These are phyloP conservation scores for Plasmopara halstedii DNA, from an alignment of 352 stramenopile species.

Conservation along the genomic window DNA sequence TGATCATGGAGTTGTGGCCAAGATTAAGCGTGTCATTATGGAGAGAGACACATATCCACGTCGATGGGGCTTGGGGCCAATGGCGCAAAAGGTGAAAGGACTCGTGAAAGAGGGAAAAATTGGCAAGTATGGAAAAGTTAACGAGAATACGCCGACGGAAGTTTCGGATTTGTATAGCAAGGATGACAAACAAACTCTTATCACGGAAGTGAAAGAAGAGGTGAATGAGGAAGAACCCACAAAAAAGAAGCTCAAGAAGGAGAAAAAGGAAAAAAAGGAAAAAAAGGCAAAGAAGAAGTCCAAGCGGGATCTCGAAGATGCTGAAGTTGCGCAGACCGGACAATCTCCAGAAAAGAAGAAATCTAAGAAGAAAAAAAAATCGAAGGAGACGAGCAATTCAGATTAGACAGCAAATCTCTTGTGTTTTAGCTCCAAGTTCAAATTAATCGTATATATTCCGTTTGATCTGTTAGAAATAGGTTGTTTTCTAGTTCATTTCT, in stretches of 20 bases:
- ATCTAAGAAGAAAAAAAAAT: slow-evolving; percentile 85
- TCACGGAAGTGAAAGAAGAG: slow-evolving; percentile 51
- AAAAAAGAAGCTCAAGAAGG: slow-evolving; percentile 56
- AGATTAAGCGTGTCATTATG: slow-evolving; percentile 99
- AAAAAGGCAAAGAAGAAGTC: slow-evolving; percentile 79
- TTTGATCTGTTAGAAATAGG: no score
- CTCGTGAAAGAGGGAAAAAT: slow-evolving; percentile 94
- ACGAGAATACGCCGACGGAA: slow-evolving; percentile 74
- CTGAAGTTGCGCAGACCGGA: slow-evolving; percentile 32
- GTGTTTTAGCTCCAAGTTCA: no score
- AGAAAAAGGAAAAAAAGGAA: slow-evolving; percentile 63
- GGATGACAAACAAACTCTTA: slow-evolving; percentile 52
- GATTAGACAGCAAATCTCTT: slow-evolving; percentile 43
- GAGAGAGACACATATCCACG: slow-evolving; percentile 99
- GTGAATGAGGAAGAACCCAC: slow-evolving; percentile 32
- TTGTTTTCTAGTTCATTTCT: no score
- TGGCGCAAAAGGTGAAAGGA: slow-evolving; percentile 98
- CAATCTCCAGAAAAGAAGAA: slow-evolving; percentile 82
- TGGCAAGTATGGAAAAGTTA: slow-evolving; percentile 86
- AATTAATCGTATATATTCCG: no score
- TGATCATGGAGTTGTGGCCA: slow-evolving; percentile 99
- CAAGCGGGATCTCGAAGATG: slow-evolving; percentile 57
- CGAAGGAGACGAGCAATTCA: slow-evolving; percentile 57
- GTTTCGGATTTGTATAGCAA: slow-evolving; percentile 68
- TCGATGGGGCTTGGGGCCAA: slow-evolving; percentile 97